Evolutionary conservation across 2,329 filamentous ascomycete genomes (phyloP), one percentile per base, ranked within the genome.

Genomic region (Golovinomyces cichoracearum): DNA sequence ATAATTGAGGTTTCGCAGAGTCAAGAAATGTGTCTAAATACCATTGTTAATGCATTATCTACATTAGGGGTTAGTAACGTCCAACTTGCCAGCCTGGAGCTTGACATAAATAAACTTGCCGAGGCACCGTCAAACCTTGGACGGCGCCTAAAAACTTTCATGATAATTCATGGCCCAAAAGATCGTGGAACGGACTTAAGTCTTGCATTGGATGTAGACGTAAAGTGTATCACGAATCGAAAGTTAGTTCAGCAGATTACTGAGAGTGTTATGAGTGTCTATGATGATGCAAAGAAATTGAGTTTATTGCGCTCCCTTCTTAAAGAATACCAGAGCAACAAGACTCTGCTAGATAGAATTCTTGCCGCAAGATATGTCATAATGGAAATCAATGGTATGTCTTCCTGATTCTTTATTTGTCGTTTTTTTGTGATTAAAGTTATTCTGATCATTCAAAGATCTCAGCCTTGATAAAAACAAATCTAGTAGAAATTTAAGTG

Each of bases 371-470:
- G 53, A 49, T 46, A 57, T 41, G 44, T 59, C 10, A 57, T 61
- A 26, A 42, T 47, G 19, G 51, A 53, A 3, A 56, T 59, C 46
- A 53, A 57, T 49, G 57, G 57, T 59, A 52, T 45, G 51, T 49
- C 22, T 27, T 23, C n/a, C 12, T 49, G 1, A 15, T 33, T 33
- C 31, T 33, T 33, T 33, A 33, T 7, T 33, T 33, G n/a, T n/a
- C n/a, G n/a, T n/a, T n/a, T n/a, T n/a, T n/a, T n/a, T n/a, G n/a
- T n/a, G 1, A 33, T 12, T n/a, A 33, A 5, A 4, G 13, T 33
- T 33, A 33, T 15, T 33, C 31, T 33, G n/a, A 33, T n/a, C 13
- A 33, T 15, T 33, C 31, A 33, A 3, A 33, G 31, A 33, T 33
- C 4, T 33, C 1, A 33, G n/a, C 13, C 31, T n/a, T 33, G n/a